phyloP scores from a whole-genome alignment of 2,329 filamentous ascomycete genomes.

The Penicillium occitanis region DNA sequence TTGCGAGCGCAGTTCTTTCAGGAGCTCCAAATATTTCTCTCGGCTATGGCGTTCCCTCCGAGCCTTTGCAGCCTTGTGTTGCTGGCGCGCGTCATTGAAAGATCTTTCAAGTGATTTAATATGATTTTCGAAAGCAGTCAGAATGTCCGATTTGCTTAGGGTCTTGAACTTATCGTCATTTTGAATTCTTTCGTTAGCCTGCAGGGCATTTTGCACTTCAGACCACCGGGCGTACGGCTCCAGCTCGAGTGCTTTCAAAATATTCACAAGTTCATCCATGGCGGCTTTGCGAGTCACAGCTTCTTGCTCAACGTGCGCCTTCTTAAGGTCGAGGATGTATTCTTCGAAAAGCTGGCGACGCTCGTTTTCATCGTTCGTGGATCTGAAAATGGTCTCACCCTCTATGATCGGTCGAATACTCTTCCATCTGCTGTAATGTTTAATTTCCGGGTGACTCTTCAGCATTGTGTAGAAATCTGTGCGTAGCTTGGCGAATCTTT shows the following conservation, averaged over 20 bases:
- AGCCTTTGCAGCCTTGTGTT: constrained; percentile 76
- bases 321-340: constrained; percentile 83
- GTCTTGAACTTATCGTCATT: constrained; percentile 80
- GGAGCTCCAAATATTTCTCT: constrained; percentile 73
- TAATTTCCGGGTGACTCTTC: constrained; percentile 93
- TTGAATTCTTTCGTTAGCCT: constrained; percentile 73
- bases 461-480: constrained; percentile 96
- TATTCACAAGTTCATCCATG: constrained; percentile 75
- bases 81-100: constrained; percentile 87
- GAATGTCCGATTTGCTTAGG: constrained; percentile 83
- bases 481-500: constrained; percentile 86
- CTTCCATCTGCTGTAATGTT: constrained; percentile 95
- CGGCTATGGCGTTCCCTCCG: constrained; percentile 83
- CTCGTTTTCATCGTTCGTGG: constrained; percentile 82
- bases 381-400: constrained; percentile 91
- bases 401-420: constrained; percentile 92
- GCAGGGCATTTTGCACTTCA: constrained; percentile 80
- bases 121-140: constrained; percentile 91
- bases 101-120: constrained; percentile 88
- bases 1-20: constrained; percentile 69
- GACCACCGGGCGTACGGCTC: constrained; percentile 95
- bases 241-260: constrained; percentile 76
- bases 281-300: constrained; percentile 71
- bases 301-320: constrained; percentile 74
- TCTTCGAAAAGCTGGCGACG: constrained; percentile 89